Conservation (phyloP, 179 eudicot species). For the Actinidia chinensis region DNA sequence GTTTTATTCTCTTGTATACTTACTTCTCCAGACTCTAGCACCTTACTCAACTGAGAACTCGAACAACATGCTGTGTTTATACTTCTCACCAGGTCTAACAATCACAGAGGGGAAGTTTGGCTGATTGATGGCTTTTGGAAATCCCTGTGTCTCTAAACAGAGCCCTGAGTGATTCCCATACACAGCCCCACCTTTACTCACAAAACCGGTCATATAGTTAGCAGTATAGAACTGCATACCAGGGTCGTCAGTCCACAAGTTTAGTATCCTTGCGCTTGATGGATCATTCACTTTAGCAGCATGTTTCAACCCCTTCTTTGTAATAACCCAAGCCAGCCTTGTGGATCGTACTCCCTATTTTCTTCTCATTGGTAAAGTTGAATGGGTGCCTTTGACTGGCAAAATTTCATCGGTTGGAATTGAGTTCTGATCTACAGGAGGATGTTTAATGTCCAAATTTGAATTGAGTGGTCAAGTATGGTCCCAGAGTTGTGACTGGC, state of each 20-base stretch:
- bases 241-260: conserved; percentile 86
- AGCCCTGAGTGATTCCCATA: conserved; percentile 75
- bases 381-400: conserved; percentile 74
- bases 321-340: conserved; percentile 89
- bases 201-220: conserved; percentile 71
- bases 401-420: conserved; percentile 80
- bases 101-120: conserved; percentile 74
- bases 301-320: conserved; percentile 66
- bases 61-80: conserved; percentile 78
- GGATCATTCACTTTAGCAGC: conserved; percentile 78
- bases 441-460: conserved; percentile 64
- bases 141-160: conserved; percentile 95
- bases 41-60: conserved; percentile 66
- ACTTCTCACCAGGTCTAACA: conserved; percentile 73
- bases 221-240: conserved; percentile 96
- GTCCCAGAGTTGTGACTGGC: conserved; percentile 80
- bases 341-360: conserved; percentile 57
- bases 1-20: too few relatives aligned
- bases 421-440: conserved; percentile 74
- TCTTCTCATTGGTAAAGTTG: conserved; percentile 80
- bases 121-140: conserved; percentile 82
- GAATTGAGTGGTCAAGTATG: conserved; percentile 69
- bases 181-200: conserved; percentile 82
- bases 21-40: background rate
- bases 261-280: conserved; percentile 65